Evolutionary conservation across 2,329 filamentous ascomycete genomes (phyloP).

Genomic region (Phyllosticta capitalensis): DNA sequence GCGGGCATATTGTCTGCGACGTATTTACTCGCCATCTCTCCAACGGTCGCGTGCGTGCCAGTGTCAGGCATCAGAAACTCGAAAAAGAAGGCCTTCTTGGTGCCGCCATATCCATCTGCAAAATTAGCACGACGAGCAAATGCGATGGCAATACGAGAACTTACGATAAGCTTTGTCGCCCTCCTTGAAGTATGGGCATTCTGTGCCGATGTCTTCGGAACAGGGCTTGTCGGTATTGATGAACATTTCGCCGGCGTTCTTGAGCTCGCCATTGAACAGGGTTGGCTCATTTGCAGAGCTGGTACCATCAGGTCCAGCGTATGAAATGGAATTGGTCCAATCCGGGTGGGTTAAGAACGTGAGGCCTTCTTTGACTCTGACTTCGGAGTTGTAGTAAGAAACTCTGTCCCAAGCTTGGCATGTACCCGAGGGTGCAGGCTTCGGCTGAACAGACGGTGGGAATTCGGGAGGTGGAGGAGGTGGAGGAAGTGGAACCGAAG

Average conservation of each 20-base stretch:
- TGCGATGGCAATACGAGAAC: background rate
- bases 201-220: slow-evolving; percentile 11
- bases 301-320: slow-evolving; percentile 29
- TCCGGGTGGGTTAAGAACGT: slow-evolving; percentile 3
- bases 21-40: slow-evolving; percentile 25
- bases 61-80: slow-evolving; percentile 64
- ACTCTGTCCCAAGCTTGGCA: slow-evolving; percentile 21
- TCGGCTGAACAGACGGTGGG: slow-evolving; percentile 10
- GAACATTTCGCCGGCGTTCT: slow-evolving; percentile 27
- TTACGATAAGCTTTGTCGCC: slow-evolving; percentile 11
- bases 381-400: slow-evolving; percentile 26
- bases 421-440: slow-evolving; percentile 6
- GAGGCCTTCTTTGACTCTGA: slow-evolving; percentile 1
- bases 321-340: background rate
- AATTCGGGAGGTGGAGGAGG: background rate
- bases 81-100: slow-evolving; percentile 63
- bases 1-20: slow-evolving; percentile 42
- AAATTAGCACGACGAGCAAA: background rate
- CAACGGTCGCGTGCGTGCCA: slow-evolving; percentile 36
- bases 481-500: background rate
- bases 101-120: slow-evolving; percentile 59
- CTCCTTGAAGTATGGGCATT: slow-evolving; percentile 10
- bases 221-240: slow-evolving; percentile 35
- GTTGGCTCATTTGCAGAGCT: slow-evolving; percentile 38
- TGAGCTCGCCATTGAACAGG: slow-evolving; percentile 38